Percentiles rank a stretch among this genome's conserved stretches.
Conservation (phyloP, 2,329 filamentous ascomycete genomes). For the Phaeosphaeriaceae sp. region DNA sequence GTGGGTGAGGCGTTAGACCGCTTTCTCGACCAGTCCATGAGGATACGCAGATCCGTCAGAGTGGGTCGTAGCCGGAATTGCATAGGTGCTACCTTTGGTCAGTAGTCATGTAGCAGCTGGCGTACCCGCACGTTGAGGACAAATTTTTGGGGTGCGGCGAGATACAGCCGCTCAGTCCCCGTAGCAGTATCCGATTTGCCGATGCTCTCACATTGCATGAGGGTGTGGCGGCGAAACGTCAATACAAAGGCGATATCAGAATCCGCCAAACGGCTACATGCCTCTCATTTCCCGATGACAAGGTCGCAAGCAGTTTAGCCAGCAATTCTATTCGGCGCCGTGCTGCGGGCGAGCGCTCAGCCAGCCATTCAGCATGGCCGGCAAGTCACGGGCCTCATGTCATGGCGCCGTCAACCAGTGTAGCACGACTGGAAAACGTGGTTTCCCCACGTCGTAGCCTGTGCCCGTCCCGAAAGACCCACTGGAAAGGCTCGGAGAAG, state of each 20-base stretch:
- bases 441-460: conserved; percentile 43
- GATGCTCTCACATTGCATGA: conserved; percentile 10
- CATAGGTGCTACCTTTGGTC: conserved; percentile 20
- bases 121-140: conserved; percentile 19
- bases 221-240: conserved; percentile 15
- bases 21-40: conserved; percentile 13
- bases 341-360: conserved; percentile 9
- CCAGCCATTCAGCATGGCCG: conserved; percentile 17
- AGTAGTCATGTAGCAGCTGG: conserved; percentile 15
- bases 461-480: conserved; percentile 34
- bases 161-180: conserved; percentile 25
- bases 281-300: conserved; percentile 15
- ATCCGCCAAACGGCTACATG: conserved; percentile 4
- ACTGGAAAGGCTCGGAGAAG: conserved; percentile 20
- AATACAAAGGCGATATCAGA: conserved; percentile 4
- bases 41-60: conserved; percentile 16
- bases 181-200: conserved; percentile 29
- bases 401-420: conserved; percentile 25
- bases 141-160: conserved; percentile 26
- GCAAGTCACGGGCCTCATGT: conserved; percentile 14
- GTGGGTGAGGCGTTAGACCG: conserved; percentile 22
- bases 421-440: conserved; percentile 36
- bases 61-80: conserved; percentile 25
- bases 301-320: conserved; percentile 10
- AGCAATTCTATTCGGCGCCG: conserved; percentile 10